Conservation (phyloP, 2,329 filamentous ascomycete genomes). For the Sclerotinia borealis region DNA sequence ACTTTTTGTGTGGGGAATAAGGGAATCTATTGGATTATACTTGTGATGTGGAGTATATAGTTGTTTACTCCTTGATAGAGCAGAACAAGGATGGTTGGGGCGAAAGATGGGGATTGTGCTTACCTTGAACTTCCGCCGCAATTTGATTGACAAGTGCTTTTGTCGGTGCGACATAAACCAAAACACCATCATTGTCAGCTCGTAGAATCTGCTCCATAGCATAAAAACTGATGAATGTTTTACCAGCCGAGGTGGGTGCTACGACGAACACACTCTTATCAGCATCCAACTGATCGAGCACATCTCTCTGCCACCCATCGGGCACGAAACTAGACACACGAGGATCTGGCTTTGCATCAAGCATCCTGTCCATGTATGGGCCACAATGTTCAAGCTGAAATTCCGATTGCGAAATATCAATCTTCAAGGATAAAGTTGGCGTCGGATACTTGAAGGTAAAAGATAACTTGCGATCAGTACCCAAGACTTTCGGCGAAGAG, state of each 20-base stretch:
- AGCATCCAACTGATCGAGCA: constrained; percentile 66
- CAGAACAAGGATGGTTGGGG: background rate
- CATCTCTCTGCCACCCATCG: constrained; percentile 69
- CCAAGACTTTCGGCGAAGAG: constrained; percentile 18
- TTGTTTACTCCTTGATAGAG: background rate
- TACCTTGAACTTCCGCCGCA: constrained; percentile 67
- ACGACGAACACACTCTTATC: constrained; percentile 68
- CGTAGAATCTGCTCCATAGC: constrained; percentile 73
- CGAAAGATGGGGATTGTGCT: background rate
- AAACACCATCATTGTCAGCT: constrained; percentile 59
- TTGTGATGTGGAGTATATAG: background rate
- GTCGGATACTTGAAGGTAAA: constrained; percentile 40
- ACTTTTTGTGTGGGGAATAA: background rate
- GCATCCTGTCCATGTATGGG: constrained; percentile 68
- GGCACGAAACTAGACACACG: constrained; percentile 64
- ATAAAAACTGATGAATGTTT: constrained; percentile 81
- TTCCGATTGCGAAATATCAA: constrained; percentile 41
- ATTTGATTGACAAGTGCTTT: constrained; percentile 82
- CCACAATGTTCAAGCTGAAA: constrained; percentile 66
- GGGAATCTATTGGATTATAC: background rate
- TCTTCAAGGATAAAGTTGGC: constrained; percentile 23
- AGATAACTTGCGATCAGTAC: constrained; percentile 36
- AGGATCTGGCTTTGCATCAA: constrained; percentile 61
- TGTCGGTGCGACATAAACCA: constrained; percentile 76
- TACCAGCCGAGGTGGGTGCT: constrained; percentile 72